phyloP scores from a whole-genome alignment of 371 early-diverging fungal species.

The Apophysomyces sp. region DNA sequence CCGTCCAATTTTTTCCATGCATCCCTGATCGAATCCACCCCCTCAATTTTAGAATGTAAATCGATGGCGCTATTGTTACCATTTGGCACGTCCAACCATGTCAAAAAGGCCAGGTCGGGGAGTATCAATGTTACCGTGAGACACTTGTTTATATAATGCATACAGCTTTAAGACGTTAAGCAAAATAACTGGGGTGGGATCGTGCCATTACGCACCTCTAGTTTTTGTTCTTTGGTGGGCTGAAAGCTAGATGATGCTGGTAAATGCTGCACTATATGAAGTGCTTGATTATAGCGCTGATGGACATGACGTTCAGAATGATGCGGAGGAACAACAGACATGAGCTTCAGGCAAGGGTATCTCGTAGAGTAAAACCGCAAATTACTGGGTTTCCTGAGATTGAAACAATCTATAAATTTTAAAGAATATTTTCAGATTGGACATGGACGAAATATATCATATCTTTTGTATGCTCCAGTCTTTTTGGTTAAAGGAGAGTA shows the following conservation, averaged over 20 bases:
- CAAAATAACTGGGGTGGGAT: neutral
- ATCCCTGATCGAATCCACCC: constrained; percentile 21
- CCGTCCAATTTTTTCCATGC: constrained; percentile 35
- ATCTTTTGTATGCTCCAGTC: too few relatives aligned
- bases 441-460: too few relatives aligned
- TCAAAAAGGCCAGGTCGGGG: constrained; percentile 50
- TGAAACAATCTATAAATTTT: too few relatives aligned
- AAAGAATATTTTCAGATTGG: too few relatives aligned
- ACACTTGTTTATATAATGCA: constrained; percentile 48
- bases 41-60: neutral
- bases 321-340: constrained; percentile 32
- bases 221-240: constrained; percentile 47
- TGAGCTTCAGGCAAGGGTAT: constrained; percentile 3
- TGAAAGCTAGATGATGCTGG: constrained; percentile 45
- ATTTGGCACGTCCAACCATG: constrained; percentile 49
- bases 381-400: too few relatives aligned
- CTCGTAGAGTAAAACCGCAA: neutral
- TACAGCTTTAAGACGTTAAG: constrained; percentile 27
- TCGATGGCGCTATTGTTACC: constrained; percentile 18
- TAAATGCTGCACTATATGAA: constrained; percentile 45
- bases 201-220: constrained; percentile 24
- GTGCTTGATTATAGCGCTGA: constrained; percentile 38
- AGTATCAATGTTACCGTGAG: constrained; percentile 33
- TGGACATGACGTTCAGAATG: constrained; percentile 33
- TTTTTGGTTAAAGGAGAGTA: too few relatives aligned